These are phyloP conservation scores for Acer yangbiense DNA, from an alignment of 345 rosid genomes.

Conservation along the genomic window DNA sequence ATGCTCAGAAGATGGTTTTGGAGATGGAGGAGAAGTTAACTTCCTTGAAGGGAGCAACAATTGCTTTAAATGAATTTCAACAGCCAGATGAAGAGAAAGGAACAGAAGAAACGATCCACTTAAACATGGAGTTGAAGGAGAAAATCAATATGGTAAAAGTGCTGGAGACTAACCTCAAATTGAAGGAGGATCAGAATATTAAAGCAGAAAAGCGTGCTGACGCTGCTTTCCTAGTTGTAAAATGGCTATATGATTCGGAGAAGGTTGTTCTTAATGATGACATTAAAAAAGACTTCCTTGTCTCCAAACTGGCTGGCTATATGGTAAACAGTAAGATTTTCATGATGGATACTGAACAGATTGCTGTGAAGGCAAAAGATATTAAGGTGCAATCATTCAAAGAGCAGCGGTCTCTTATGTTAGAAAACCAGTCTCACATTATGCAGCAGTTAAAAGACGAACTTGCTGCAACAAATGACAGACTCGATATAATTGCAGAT, in stretches of 20 bases:
- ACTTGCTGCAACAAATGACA: conserved; percentile 40
- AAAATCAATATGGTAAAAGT: conserved; percentile 43
- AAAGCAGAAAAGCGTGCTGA: conserved; percentile 51
- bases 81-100: conserved; percentile 36
- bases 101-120: conserved; percentile 37
- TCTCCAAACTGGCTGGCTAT: conserved; percentile 6
- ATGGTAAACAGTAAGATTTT: conserved; percentile 6
- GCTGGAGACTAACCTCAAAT: conserved; percentile 37
- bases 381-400: conserved; percentile 20
- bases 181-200: conserved; percentile 36
- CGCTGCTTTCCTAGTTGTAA: conserved; percentile 49
- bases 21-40: conserved; percentile 79
- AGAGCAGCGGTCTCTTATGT: conserved; percentile 20
- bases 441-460: conserved; percentile 47
- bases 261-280: conserved; percentile 22
- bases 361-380: conserved; percentile 25
- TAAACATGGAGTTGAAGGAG: conserved; percentile 41
- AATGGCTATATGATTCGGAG: conserved; percentile 54
- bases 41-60: conserved; percentile 70
- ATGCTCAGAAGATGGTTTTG: conserved; percentile 63
- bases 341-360: conserved; percentile 10
- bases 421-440: conserved; percentile 38
- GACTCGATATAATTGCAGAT: conserved; percentile 36
- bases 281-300: neutral
- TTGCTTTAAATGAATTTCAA: conserved; percentile 57